A percentile compares a stretch with the other conserved stretches of the same genome.
These are phyloP conservation scores for Aurantiochytrium sp. DNA, from an alignment of 108 stramenopile species.

Conservation along the genomic window DNA sequence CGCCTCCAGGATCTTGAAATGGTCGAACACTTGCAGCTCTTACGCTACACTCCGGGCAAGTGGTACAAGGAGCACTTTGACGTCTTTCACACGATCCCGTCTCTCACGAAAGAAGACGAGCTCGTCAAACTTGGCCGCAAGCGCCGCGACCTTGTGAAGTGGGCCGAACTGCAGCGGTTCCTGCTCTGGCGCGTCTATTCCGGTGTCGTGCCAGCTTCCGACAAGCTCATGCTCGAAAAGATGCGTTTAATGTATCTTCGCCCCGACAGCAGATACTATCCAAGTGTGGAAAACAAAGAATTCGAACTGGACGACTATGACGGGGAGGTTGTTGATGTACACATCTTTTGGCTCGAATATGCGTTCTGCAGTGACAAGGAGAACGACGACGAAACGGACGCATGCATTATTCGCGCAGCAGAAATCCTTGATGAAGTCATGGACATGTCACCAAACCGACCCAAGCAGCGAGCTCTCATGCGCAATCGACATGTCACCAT, in stretches of 20 bases:
- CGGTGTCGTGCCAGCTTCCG: too few relatives aligned
- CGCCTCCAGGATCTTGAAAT: background rate
- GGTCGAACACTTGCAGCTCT: background rate
- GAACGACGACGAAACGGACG: background rate
- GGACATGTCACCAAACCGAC: background rate
- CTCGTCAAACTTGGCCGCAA: background rate
- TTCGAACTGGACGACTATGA: background rate
- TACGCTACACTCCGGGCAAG: background rate
- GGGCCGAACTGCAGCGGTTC: background rate
- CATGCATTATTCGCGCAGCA: background rate
- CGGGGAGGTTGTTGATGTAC: background rate
- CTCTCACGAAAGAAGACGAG: background rate
- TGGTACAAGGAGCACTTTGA: constrained; percentile 20
- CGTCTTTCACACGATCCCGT: background rate
- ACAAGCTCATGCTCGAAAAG: background rate
- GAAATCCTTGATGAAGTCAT: background rate
- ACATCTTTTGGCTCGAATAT: background rate
- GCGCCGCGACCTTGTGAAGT: background rate
- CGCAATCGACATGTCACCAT: background rate
- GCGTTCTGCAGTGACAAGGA: background rate
- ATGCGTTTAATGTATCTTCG: too few relatives aligned
- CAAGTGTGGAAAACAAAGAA: background rate
- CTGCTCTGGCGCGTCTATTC: background rate
- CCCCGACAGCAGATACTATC: too few relatives aligned
- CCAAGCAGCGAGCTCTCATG: background rate